Evolutionary conservation across 306 rosid genomes (phyloP).

Genomic region (Castanospermum australe): DNA sequence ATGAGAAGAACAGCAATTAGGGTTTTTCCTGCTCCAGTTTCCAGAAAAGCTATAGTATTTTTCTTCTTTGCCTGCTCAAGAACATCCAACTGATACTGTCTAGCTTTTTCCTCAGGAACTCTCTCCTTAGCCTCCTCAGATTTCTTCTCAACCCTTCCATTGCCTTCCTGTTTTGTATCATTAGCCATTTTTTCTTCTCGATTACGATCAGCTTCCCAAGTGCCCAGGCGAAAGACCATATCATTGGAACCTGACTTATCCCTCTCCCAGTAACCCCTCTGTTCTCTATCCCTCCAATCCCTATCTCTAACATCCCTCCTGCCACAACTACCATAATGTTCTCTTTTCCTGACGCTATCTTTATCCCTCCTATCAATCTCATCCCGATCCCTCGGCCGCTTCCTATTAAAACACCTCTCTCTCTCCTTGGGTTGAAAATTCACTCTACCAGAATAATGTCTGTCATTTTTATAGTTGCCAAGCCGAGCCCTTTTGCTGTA

Average conservation of each 20-base stretch:
- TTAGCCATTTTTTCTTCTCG: slow-evolving; percentile 44
- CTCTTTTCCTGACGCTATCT: slow-evolving; percentile 63
- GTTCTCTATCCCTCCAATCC: slow-evolving; percentile 68
- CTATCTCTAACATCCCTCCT: slow-evolving; percentile 70
- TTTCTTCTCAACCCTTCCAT: slow-evolving; percentile 51
- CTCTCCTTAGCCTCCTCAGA: slow-evolving; percentile 57
- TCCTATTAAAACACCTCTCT: slow-evolving; percentile 47
- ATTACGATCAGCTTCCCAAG: slow-evolving; percentile 64
- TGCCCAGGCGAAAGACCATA: slow-evolving; percentile 66
- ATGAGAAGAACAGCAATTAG: slow-evolving; percentile 95
- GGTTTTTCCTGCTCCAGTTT: slow-evolving; percentile 99
- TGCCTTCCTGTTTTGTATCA: slow-evolving; percentile 44
- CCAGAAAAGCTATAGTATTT: slow-evolving; percentile 95
- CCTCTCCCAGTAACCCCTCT: slow-evolving; percentile 94
- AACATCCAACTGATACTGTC: slow-evolving; percentile 97
- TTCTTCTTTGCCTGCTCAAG: slow-evolving; percentile 91
- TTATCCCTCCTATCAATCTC: slow-evolving; percentile 64
- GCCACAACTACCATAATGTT: slow-evolving; percentile 41
- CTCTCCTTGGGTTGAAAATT: slow-evolving; percentile 50
- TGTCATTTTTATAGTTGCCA: slow-evolving; percentile 47
- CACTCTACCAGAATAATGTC: slow-evolving; percentile 40
- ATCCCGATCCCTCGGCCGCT: slow-evolving; percentile 78
- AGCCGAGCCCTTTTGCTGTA: slow-evolving; percentile 58
- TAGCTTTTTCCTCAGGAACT: slow-evolving; percentile 77
- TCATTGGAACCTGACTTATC: slow-evolving; percentile 70